Evolutionary conservation across 495 filamentous ascomycete genomes (phyloP).

Genomic region (Pyronema omphalodes): DNA sequence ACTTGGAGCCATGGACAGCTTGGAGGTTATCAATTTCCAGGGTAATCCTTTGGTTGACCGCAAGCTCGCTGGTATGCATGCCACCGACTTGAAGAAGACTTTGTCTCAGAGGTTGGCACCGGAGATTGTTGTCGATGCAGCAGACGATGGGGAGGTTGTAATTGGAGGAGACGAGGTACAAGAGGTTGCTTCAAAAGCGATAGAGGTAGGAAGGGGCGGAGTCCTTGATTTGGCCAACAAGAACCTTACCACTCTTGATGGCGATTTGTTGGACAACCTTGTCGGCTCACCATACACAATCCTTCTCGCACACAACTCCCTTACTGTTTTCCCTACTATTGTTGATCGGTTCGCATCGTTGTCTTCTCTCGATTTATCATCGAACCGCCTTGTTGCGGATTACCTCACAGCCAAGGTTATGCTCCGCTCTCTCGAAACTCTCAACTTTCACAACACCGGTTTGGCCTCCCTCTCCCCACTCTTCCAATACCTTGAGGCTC

Average conservation of each 20-base stretch:
- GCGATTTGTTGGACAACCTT: slow-evolving; percentile 31
- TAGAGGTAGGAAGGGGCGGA: slow-evolving; percentile 33
- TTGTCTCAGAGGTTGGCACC: slow-evolving; percentile 50
- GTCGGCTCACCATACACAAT: slow-evolving; percentile 32
- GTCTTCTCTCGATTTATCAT: slow-evolving; percentile 55
- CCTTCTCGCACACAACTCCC: slow-evolving; percentile 56
- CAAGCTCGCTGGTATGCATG: slow-evolving; percentile 60
- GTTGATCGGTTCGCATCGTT: slow-evolving; percentile 49
- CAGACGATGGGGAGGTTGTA: slow-evolving; percentile 60
- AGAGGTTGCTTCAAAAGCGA: slow-evolving; percentile 36
- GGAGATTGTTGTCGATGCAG: slow-evolving; percentile 58
- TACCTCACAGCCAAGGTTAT: slow-evolving; percentile 43
- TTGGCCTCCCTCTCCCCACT: slow-evolving; percentile 48
- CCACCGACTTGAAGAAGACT: slow-evolving; percentile 63
- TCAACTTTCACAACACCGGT: slow-evolving; percentile 52
- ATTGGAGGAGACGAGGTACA: slow-evolving; percentile 74
- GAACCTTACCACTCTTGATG: slow-evolving; percentile 33
- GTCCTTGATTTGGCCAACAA: slow-evolving; percentile 55
- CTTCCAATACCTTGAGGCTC: slow-evolving; percentile 43
- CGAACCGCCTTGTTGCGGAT: slow-evolving; percentile 52
- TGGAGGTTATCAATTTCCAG: slow-evolving; percentile 52
- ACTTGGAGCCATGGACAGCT: slow-evolving; percentile 60
- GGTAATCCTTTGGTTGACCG: slow-evolving; percentile 80
- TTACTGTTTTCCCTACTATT: slow-evolving; percentile 48
- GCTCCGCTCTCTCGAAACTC: slow-evolving; percentile 53